A percentile compares a stretch with the other conserved stretches of the same genome.
phyloP scores from a whole-genome alignment of 2,329 filamentous ascomycete species.

The Zymoseptoria tritici region DNA sequence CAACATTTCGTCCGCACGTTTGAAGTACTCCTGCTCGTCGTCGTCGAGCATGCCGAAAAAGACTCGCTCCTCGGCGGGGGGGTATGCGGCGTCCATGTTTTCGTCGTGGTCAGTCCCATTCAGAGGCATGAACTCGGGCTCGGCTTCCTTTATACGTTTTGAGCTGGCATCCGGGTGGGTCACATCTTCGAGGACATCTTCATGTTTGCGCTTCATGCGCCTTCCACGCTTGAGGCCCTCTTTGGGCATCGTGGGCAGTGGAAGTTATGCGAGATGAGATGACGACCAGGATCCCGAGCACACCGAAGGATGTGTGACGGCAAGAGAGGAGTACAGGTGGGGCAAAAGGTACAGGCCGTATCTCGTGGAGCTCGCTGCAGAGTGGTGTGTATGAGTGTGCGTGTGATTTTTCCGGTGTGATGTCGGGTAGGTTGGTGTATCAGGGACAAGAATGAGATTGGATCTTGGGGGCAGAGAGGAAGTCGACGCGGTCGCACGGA shows the following conservation, averaged over 20 bases:
- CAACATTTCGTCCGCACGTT: slow-evolving; percentile 78
- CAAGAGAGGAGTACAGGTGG: background rate
- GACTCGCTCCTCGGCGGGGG: slow-evolving; percentile 50
- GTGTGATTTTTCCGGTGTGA: background rate
- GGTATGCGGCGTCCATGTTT: slow-evolving; percentile 22
- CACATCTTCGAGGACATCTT: slow-evolving; percentile 34
- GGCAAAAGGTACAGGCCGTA: background rate
- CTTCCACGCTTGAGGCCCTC: slow-evolving; percentile 53
- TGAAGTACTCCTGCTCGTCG: slow-evolving; percentile 93
- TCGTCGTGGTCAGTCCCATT: slow-evolving; percentile 20
- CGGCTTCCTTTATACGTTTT: slow-evolving; percentile 33
- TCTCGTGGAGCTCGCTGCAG: background rate
- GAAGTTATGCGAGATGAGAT: background rate
- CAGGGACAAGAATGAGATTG: background rate
- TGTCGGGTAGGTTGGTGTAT: background rate
- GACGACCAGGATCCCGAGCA: background rate
- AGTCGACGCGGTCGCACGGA: background rate
- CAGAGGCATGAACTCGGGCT: slow-evolving; percentile 18
- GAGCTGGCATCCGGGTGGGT: slow-evolving; percentile 30
- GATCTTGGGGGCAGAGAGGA: background rate
- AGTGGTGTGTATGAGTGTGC: background rate
- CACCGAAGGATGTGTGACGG: background rate
- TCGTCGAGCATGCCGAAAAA: slow-evolving; percentile 93
- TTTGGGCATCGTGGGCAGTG: slow-evolving; percentile 45
- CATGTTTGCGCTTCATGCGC: slow-evolving; percentile 47